Evolutionary conservation across 2,329 filamentous ascomycete species (phyloP), one percentile per base, ranked within the genome.

Genomic region (Aspergillus ruber): DNA sequence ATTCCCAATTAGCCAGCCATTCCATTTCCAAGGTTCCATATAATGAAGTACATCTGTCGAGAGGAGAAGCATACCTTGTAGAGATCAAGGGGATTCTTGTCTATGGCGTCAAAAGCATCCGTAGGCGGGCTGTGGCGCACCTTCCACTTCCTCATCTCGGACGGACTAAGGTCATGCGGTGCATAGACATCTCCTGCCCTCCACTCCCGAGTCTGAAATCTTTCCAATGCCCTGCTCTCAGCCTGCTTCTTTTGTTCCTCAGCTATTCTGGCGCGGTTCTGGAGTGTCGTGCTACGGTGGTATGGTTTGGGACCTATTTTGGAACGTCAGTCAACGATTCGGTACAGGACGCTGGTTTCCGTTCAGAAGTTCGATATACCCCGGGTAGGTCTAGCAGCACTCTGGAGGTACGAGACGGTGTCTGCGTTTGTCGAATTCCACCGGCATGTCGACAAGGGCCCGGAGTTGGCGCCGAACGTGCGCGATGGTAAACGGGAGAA

Each of bases 71-170:
- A 45, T 68, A 94, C 90, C 79, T 90, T 89, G 72, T 97, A 98
- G 71, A 93, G 82, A 56, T 87, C 80, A 50, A 93, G 59, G 12
- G 93, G 91, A 57, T 89, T 85, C 50, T 96, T 74, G 18, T 84
- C 85, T 62, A 96, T 67, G 35, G 84, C 73, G 67, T 96, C 90
- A 55, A 96, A 82, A 6, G 86, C 81, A 67, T 98, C 91, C 46
- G 65, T 74, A 36, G 76, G 72, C 51, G 79, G 79, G 54, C 67
- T 70, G 47, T 73, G 68, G 55, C 71, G 71, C 64, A 72, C 76
- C 67, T 79, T 83, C 85, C 86, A 95, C 75, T 95, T 95, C 63
- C 72, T 72, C 82, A 87, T 85, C 78, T 96, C 90, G 32, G 75
- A 72, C 20, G 83, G 77, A 47, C 82, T 85, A 64, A 98, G 69